Evolutionary conservation across 805 yeast species (phyloP).

Genomic region (Saccharomycopsis fodiens): DNA sequence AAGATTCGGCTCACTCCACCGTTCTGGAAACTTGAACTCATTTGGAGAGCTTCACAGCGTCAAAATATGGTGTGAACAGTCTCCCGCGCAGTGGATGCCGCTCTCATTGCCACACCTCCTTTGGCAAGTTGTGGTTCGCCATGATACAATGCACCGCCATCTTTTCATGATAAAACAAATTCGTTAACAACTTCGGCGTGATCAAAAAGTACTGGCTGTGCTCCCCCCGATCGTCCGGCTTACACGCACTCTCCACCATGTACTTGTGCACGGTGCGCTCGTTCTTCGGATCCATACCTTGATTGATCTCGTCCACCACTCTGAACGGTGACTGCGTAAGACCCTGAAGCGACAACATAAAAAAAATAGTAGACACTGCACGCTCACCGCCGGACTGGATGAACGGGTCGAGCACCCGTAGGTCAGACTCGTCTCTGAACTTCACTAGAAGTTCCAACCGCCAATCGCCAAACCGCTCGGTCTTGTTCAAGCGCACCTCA

Average conservation of each 20-base stretch:
- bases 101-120: constrained; percentile 8
- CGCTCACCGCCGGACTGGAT: constrained; percentile 98
- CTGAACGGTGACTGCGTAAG: constrained; percentile 84
- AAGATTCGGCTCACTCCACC: too few species aligned
- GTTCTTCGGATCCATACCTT: constrained; percentile 95
- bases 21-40: too few species aligned
- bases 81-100: too few species aligned
- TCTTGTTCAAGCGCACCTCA: constrained; percentile 50
- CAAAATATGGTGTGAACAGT: too few species aligned
- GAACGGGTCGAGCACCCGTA: constrained; percentile 69
- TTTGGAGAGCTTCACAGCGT: too few species aligned
- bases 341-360: constrained; percentile 85
- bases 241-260: constrained; percentile 79
- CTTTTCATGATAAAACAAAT: constrained; percentile 63
- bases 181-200: constrained; percentile 83
- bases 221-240: constrained; percentile 24
- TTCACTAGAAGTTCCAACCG: constrained; percentile 74
- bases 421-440: constrained; percentile 70
- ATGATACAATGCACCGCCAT: constrained; percentile 84
- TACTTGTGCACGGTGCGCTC: constrained; percentile 81
- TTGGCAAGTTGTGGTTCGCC: constrained; percentile 30
- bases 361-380: constrained; percentile 89
- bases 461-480: constrained; percentile 56
- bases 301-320: constrained; percentile 96
- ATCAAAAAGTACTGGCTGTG: constrained; percentile 82